A percentile compares a stretch with the other conserved stretches of the same genome.
Conservation (phyloP, 148 eudicot species). For the Rhododendron griersonianum region DNA sequence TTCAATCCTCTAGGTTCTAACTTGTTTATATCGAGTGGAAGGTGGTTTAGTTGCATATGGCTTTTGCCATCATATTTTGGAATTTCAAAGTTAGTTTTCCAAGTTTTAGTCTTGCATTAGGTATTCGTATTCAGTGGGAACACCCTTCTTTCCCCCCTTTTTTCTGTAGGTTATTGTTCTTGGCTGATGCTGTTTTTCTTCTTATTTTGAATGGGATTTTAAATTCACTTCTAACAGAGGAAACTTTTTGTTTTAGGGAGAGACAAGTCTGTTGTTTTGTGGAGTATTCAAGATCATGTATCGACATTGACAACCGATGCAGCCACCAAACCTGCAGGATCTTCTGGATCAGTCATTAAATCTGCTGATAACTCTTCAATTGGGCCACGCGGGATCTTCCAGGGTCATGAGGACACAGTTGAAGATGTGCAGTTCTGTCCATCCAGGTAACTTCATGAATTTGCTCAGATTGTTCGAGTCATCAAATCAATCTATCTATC, state of each 20-base stretch:
- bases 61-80: background rate
- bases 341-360: constrained; percentile 57
- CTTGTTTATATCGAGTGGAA: background rate
- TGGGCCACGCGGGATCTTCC: constrained; percentile 83
- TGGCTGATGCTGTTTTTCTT: background rate
- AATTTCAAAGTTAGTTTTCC: background rate
- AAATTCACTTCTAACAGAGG: background rate
- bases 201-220: background rate
- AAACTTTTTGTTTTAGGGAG: constrained; percentile 45
- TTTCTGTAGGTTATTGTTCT: background rate
- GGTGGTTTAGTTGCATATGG: background rate
- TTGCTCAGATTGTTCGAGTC: constrained; percentile 3
- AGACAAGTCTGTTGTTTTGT: constrained; percentile 79
- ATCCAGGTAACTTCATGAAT: constrained; percentile 51
- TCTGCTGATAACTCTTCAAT: constrained; percentile 65
- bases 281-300: constrained; percentile 96
- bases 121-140: background rate
- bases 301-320: constrained; percentile 62
- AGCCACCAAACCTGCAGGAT: constrained; percentile 47
- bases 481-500: background rate
- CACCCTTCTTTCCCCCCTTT: background rate
- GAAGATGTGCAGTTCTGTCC: constrained; percentile 99
- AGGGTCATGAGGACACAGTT: constrained; percentile 89
- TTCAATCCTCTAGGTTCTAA: constrained; percentile 1
- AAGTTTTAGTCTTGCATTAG: background rate